Conservation (phyloP, 306 rosid genomes). For the Acacia melanoxylon region DNA sequence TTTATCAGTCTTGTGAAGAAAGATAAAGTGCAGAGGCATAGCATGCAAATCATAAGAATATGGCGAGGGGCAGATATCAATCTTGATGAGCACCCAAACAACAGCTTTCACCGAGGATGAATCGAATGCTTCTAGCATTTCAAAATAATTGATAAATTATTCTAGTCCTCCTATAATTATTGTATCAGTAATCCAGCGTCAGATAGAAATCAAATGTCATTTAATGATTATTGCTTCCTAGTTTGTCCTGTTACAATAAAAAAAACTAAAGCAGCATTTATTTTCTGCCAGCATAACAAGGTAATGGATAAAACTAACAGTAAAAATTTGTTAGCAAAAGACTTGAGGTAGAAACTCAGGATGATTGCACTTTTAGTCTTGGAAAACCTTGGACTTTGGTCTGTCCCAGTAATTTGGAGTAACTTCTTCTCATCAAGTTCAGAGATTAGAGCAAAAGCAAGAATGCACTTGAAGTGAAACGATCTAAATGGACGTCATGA, state of each 20-base stretch:
- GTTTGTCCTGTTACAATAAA: not conserved
- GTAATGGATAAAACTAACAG: not conserved
- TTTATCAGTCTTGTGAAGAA: not conserved
- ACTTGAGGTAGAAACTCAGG: not conserved
- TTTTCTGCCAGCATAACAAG: not conserved
- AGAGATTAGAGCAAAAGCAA: not conserved
- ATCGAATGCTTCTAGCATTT: constrained; percentile 4
- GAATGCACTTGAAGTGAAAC: not conserved
- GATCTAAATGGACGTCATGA: not conserved
- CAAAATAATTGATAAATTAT: not conserved
- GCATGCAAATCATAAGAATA: not conserved
- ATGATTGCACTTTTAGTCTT: not conserved
- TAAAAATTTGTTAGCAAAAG: not conserved
- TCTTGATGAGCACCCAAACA: not conserved
- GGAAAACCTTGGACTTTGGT: not conserved
- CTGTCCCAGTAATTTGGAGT: not conserved
- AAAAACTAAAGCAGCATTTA: not conserved
- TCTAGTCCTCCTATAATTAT: not conserved
- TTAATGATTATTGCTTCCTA: not conserved
- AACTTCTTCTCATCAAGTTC: not conserved
- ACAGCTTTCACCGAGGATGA: not conserved
- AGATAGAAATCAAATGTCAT: not conserved
- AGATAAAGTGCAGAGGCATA: not conserved
- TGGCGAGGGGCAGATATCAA: not conserved
- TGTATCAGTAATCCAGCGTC: not conserved